phyloP scores from a whole-genome alignment of 345 rosid genomes.

The Syzygium aqueum region DNA sequence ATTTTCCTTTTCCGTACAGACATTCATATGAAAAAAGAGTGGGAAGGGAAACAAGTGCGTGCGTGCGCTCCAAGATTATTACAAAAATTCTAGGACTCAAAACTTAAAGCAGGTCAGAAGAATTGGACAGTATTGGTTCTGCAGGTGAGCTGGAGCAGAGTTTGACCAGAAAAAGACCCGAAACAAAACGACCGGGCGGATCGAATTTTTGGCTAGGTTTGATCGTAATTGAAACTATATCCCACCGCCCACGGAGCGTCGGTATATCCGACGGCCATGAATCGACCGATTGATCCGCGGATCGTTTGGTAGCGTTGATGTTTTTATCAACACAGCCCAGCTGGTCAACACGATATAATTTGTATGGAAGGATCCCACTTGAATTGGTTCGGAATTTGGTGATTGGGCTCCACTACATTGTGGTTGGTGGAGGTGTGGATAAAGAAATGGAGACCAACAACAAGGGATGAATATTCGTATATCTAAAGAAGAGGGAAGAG shows the following conservation, averaged over 20 bases:
- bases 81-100: neutral
- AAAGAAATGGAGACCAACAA: neutral
- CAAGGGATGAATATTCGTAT: neutral
- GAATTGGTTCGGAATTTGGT: neutral
- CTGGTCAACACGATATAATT: neutral
- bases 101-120: neutral
- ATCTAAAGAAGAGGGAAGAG: neutral
- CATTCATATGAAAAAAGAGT: neutral
- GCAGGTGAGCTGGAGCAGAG: neutral
- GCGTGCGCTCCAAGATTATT: neutral
- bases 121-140: neutral
- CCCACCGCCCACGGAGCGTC: neutral
- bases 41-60: neutral
- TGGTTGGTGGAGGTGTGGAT: neutral
- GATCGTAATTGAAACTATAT: neutral
- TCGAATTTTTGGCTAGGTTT: neutral
- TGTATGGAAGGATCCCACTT: neutral
- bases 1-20: neutral
- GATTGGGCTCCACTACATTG: neutral
- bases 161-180: neutral
- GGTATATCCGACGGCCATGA: neutral
- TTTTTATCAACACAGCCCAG: neutral
- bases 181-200: neutral
- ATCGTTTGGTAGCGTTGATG: neutral
- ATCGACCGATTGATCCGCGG: neutral